phyloP scores from a whole-genome alignment of 1,284 basidiomycete species.

The Ustilago bromivora region DNA sequence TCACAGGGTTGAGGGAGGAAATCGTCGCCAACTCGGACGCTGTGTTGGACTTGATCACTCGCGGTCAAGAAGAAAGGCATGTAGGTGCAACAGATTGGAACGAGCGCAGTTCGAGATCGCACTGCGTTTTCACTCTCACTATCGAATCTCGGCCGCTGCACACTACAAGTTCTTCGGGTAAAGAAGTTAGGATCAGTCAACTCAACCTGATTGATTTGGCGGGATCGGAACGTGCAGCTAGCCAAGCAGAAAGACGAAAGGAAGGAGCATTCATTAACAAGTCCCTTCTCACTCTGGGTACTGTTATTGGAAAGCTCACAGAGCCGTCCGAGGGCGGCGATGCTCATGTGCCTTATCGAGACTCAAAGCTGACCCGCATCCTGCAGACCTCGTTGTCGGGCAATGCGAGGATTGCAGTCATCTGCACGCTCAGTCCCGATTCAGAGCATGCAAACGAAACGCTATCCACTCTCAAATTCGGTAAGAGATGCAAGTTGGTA shows the following conservation, averaged over 20 bases:
- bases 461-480: conserved; percentile 75
- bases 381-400: conserved; percentile 74
- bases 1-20: conserved; percentile 73
- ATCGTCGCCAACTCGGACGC: conserved; percentile 73
- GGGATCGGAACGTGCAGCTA: conserved; percentile 74
- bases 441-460: conserved; percentile 73
- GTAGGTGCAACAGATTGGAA: conserved; percentile 99
- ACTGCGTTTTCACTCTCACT: conserved; percentile 77
- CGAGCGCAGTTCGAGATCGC: conserved; percentile 90
- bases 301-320: conserved; percentile 74
- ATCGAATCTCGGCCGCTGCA: conserved; percentile 57
- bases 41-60: conserved; percentile 77
- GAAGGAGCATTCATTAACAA: conserved; percentile 71
- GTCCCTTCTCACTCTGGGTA: conserved; percentile 72
- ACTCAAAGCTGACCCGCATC: conserved; percentile 74
- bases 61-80: conserved; percentile 87
- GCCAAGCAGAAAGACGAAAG: conserved; percentile 73
- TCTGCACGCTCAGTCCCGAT: conserved; percentile 73
- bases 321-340: conserved; percentile 60
- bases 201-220: conserved; percentile 75
- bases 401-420: conserved; percentile 74
- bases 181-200: conserved; percentile 64
- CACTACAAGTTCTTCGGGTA: conserved; percentile 8
- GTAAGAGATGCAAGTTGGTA: conserved; percentile 74
- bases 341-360: conserved; percentile 74